Base-by-base conservation (phyloP, 1,139 yeast species). In the Saccharomycopsis crataegensis region DNA sequence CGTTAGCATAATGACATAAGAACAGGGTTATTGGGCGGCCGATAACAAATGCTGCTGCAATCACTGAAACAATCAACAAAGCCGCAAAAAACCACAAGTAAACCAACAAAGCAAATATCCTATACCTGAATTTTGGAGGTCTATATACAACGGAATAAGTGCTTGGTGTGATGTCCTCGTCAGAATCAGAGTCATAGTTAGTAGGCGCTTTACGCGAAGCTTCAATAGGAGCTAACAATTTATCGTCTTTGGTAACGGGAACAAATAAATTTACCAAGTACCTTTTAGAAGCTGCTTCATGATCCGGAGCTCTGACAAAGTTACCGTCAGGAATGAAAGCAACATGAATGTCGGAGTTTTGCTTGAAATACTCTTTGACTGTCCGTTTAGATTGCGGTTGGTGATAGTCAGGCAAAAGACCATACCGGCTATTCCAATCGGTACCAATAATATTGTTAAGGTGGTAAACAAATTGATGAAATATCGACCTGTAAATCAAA, bases 281-380 rank as follows among this genome's bases (percentile, higher is more conserved):
- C 48, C 74, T 77, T 59, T 90, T 73, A 0, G 94, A 80, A 32
- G 86, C 80, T 8, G 83, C 82, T 64, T 90, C 97, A 58, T 79
- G 78, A 56, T 80, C 85, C 1, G 99, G 99, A 0, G 91, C 99
- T 53, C 99, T 78, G 42, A 90, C 81, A 63, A 79, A 85, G 49
- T 73, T 73, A 2, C 99, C 99, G 67, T 88, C 83, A 1, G 89
- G 89, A 2, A 84, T 78, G 64, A 86, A 86, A 50, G 71, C 75
- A 2, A 85, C 81, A 43, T 70, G 70, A 0, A 73, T 65, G 2
- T 64, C 58, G 1, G 74, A 68, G 54, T 77, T 66, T 8, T 70
- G 69, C 22, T 65, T 61, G 61, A 85, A 83, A 6, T 73, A 65
- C 8, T 61, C 63, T 11, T 61, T 57, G 0, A 87, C 83, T 52